These are phyloP conservation scores for Trichoderma orchidacearum DNA, from an alignment of 495 filamentous ascomycete species.

Conservation along the genomic window DNA sequence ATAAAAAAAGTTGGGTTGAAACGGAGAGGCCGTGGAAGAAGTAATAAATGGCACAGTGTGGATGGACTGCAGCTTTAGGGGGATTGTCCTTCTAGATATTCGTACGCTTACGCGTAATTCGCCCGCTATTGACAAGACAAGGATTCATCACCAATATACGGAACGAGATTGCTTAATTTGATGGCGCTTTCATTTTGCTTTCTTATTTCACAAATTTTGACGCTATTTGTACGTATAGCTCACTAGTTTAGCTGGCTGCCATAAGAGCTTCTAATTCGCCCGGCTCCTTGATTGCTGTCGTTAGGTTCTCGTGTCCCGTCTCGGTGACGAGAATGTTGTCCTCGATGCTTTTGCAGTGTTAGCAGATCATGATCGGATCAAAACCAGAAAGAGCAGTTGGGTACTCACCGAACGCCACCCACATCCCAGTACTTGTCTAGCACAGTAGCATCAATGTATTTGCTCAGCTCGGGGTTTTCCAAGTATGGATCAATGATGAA, in stretches of 20 bases:
- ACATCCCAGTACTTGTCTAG: slow-evolving; percentile 80
- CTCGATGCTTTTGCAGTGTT: slow-evolving; percentile 26
- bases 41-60: not conserved
- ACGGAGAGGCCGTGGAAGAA: not conserved
- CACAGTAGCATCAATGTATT: slow-evolving; percentile 61
- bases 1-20: not conserved
- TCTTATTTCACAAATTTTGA: not conserved
- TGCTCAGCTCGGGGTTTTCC: slow-evolving; percentile 49
- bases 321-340: slow-evolving; percentile 71
- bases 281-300: slow-evolving; percentile 57
- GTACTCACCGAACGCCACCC: slow-evolving; percentile 62
- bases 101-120: not conserved
- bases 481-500: slow-evolving; percentile 84
- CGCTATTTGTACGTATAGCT: not conserved
- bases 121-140: too few species aligned
- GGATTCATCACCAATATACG: not conserved
- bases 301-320: slow-evolving; percentile 67
- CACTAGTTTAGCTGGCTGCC: not conserved
- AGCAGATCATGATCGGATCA: not conserved
- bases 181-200: not conserved
- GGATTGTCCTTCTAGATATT: too few species aligned
- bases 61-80: not conserved
- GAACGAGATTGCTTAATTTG: not conserved
- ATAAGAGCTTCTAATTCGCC: slow-evolving; percentile 45
- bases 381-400: not conserved